Conservation (phyloP, 2,329 filamentous ascomycete species). For the Fusarium fujikuroi region DNA sequence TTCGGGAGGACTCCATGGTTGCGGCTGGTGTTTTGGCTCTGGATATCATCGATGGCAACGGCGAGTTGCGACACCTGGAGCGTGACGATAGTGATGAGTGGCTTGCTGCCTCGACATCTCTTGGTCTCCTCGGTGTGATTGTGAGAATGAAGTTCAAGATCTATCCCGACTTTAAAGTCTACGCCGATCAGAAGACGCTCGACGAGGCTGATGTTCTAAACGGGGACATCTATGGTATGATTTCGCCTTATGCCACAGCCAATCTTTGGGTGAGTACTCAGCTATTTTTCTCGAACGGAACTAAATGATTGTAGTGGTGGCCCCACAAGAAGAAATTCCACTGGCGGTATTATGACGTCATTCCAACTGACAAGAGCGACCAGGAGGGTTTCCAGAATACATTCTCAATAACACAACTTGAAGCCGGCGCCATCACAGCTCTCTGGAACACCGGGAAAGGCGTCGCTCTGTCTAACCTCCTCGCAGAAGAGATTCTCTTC, state of each 20-base stretch:
- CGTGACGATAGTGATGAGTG: background rate
- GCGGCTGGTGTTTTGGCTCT: background rate
- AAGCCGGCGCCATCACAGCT: background rate
- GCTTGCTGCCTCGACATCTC: background rate
- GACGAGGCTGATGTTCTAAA: background rate
- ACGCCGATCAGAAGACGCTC: background rate
- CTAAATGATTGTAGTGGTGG: background rate
- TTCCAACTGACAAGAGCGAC: background rate
- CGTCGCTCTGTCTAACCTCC: background rate
- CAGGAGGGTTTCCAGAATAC: constrained; percentile 10
- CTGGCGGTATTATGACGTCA: background rate
- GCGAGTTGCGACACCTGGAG: background rate
- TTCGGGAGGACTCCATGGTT: background rate
- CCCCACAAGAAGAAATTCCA: constrained; percentile 16
- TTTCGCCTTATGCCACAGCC: background rate
- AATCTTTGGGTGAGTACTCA: background rate
- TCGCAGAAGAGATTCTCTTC: background rate
- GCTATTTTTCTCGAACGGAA: rapidly evolving
- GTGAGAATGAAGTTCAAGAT: constrained; percentile 12
- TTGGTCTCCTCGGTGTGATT: background rate
- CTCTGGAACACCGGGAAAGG: constrained; percentile 2
- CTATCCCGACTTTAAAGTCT: constrained; percentile 13
- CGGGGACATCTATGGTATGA: constrained; percentile 2
- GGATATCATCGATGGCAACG: background rate
- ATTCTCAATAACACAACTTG: background rate